Percentiles rank a stretch among this genome's conserved stretches.
Conservation (phyloP, 495 filamentous ascomycete species). For the Recurvomyces mirabilis region DNA sequence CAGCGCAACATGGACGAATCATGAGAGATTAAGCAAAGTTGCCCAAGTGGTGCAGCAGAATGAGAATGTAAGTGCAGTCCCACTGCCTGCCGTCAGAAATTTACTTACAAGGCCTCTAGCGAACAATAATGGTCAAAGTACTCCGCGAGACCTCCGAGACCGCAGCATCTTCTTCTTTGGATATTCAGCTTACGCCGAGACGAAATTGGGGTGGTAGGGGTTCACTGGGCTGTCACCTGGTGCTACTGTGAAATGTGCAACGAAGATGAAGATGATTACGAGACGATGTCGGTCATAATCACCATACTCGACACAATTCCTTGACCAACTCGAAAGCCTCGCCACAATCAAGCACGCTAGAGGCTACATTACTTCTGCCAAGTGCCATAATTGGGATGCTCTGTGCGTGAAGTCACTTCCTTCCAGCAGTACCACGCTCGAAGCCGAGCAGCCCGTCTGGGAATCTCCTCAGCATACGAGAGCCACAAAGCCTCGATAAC, state of each 20-base stretch:
- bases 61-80: slow-evolving; percentile 62
- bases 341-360: too few relatives aligned
- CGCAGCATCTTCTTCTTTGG: neutral
- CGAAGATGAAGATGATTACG: too few relatives aligned
- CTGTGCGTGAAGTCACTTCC: too few relatives aligned
- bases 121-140: slow-evolving; percentile 15
- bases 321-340: too few relatives aligned
- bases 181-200: slow-evolving; percentile 16
- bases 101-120: slow-evolving; percentile 10
- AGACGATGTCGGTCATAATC: too few relatives aligned
- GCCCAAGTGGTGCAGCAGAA: slow-evolving; percentile 74
- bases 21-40: slow-evolving; percentile 75
- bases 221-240: slow-evolving; percentile 19
- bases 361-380: too few relatives aligned
- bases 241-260: slow-evolving; percentile 16
- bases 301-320: too few relatives aligned
- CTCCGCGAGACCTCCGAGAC: slow-evolving; percentile 6
- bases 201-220: slow-evolving; percentile 23
- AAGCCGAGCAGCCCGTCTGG: too few relatives aligned
- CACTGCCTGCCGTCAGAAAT: neutral
- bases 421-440: too few relatives aligned
- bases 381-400: too few relatives aligned
- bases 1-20: slow-evolving; percentile 64
- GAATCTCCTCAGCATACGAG: too few relatives aligned
- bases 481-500: too few relatives aligned